Base-by-base conservation (phyloP, 2,329 filamentous ascomycete genomes). In the Lecanosticta acicola region DNA sequence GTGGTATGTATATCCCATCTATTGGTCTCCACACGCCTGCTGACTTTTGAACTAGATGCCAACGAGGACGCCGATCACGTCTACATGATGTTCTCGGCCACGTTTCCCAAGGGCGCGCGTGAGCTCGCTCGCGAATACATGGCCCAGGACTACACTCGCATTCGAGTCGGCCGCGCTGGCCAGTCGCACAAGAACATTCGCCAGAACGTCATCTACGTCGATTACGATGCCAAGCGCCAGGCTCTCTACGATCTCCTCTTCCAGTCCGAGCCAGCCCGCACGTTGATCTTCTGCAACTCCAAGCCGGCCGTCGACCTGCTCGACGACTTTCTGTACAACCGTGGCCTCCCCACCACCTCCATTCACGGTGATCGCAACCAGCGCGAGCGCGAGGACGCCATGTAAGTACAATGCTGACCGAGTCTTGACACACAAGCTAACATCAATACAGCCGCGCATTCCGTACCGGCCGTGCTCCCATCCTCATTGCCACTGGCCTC, bases 321-420 rank as follows among this genome's bases (percentile, higher is more conserved):
- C 0, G 93, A 98, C 55, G 91, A 96, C 58, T 94, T 80, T 52
- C 66, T 97, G 0, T 97, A 80, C 73, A 91, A 95, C 63, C 45
- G 51, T 19, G 77, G 79, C 0, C 68, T 96, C 1, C 93, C 93
- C 0, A 85, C 82, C 41, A 94, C 88, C 0, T 94, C 90, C 0
- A 94, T 97, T 56, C 93, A 97, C 57, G 74, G 81, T 1, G 87
- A 89, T 46, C 85, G 91, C 18, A 94, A 85, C 32, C 93, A 97
- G 69, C 78, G 79, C 50, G 91, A 97, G 73, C 86, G 93, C 54
- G 91, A 97, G 66, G 89, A 94, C 62, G 84, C 91, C 1, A 78
- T 97, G 81, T 80, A 68, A 71, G 76, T 71, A 41, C 54, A 33
- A 35, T 41, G 21, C 35, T n/a, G n/a, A 29, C 34, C 13, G 3